A percentile compares a stretch with the other conserved stretches of the same genome.
Conservation (phyloP, 305 asterid species). For the Solanum hybrid region DNA sequence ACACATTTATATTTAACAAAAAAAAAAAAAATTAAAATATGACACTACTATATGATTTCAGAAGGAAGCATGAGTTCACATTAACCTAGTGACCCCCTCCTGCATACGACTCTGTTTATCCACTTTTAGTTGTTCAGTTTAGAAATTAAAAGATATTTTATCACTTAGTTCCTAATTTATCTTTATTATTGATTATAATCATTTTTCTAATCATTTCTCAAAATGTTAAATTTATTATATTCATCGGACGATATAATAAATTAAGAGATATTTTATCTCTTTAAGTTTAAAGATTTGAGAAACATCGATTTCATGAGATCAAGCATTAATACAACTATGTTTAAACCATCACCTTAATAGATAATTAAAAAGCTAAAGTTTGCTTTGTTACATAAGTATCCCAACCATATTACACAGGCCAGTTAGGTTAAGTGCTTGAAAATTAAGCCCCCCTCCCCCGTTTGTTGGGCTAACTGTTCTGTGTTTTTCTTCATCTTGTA, state of each 20-base stretch:
- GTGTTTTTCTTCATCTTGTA: background rate
- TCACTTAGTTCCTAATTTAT: background rate
- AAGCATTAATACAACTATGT: background rate
- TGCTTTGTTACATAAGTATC: background rate
- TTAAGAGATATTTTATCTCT: too few species aligned
- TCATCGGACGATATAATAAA: too few species aligned
- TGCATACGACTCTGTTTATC: background rate
- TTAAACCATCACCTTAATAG: background rate
- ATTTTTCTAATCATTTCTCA: too few species aligned
- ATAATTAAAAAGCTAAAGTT: background rate
- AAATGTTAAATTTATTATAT: background rate
- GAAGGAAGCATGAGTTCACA: background rate
- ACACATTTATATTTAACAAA: background rate
- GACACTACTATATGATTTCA: background rate
- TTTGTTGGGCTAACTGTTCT: background rate
- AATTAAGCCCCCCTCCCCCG: background rate
- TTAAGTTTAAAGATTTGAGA: background rate
- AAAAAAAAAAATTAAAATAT: too few species aligned
- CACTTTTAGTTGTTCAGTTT: background rate
- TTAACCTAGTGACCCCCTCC: background rate
- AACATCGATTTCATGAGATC: background rate
- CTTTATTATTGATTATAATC: background rate
- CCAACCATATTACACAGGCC: background rate
- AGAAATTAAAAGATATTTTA: background rate
- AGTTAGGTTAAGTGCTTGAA: background rate